A percentile compares a stretch with the other conserved stretches of the same genome.
Conservation (phyloP, 192 early-diverging fungal genomes). For the Rhizophagus prolifer region DNA sequence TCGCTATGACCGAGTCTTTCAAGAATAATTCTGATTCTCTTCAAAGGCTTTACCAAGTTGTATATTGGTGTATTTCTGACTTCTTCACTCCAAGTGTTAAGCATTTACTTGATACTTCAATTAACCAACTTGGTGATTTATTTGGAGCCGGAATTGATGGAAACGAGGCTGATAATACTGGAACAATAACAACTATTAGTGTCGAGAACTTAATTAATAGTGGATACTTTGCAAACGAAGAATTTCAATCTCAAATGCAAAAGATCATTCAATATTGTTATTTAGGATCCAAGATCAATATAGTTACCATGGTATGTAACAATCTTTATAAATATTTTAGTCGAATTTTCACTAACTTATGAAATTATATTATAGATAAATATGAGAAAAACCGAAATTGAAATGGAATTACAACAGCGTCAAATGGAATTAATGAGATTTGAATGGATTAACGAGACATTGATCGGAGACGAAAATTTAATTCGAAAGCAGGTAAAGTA, state of each 20-base stretch:
- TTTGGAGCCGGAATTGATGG: not conserved
- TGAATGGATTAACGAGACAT: constrained; percentile 25
- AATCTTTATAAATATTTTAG: not conserved
- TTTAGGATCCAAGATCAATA: not conserved
- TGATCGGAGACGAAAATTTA: not conserved
- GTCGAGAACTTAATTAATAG: not conserved
- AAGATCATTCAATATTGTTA: too few species aligned
- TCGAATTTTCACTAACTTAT: not conserved
- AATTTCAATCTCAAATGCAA: too few species aligned
- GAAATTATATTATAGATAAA: not conserved
- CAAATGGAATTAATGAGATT: constrained; percentile 20
- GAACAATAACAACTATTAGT: not conserved
- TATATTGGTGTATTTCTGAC: constrained; percentile 9
- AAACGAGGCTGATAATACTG: not conserved
- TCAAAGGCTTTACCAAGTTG: constrained; percentile 4
- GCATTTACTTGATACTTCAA: not conserved
- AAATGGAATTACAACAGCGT: constrained; percentile 14
- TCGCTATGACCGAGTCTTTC: not conserved
- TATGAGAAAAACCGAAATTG: constrained; percentile 13
- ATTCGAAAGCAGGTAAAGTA: constrained; percentile 10
- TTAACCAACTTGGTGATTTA: not conserved
- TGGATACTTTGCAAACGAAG: not conserved
- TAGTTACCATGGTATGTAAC: not conserved
- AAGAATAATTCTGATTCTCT: constrained; percentile 18
- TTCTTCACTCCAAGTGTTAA: constrained; percentile 11